Base-by-base conservation (phyloP, 2,329 filamentous ascomycete species). In the Teratosphaeria pseudoeucalypti region DNA sequence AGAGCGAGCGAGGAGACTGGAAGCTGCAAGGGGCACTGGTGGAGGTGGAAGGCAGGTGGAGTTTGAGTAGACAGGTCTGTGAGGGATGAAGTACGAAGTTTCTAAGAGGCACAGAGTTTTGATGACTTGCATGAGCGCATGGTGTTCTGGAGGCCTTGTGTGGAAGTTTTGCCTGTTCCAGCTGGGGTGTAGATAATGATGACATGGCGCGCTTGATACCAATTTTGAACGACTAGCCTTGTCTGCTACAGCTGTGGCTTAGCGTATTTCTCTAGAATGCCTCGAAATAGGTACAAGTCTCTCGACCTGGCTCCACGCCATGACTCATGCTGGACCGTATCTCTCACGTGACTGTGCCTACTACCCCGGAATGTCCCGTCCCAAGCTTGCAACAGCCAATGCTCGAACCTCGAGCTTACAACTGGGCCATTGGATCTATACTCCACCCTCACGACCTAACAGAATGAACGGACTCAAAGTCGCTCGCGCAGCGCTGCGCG, bases 391-490 rank as follows among this genome's bases (percentile, higher is more conserved):
- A 43, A 57, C 16, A 29, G 39, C 37, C 37, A 57, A 43, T 43
- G 37, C 37, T 43, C 37, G 12, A 43, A 49, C 43, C 43, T 49
- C 43, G 16, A 47, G 43, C 43, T 47, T n/a, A 16, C 10, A 19
- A 5, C 11, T 6, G 43, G 10, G 3, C 54, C 57, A 23, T 49
- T 43, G 47, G 29, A 47, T 12, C 34, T 32, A 19, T 27, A 26
- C 12, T 23, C 32, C 19, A 29, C 29, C 32, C 19, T 10, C 26
- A 23, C 11, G 12, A 43, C 23, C 12, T 3, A 16, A 47, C 62
- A 85, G 78, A 80, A 97, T 97, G 92, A 96, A 91, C 85, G 89
- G 90, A 78, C 81, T 96, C 80, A 90, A 92, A 79, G 82, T 96
- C 79, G 89, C 91, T 82, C 88, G 92, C 79, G 85, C 86, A 78